Evolutionary conservation across 371 early-diverging fungal genomes (phyloP).

Genomic region (Rhizopus delemar): DNA sequence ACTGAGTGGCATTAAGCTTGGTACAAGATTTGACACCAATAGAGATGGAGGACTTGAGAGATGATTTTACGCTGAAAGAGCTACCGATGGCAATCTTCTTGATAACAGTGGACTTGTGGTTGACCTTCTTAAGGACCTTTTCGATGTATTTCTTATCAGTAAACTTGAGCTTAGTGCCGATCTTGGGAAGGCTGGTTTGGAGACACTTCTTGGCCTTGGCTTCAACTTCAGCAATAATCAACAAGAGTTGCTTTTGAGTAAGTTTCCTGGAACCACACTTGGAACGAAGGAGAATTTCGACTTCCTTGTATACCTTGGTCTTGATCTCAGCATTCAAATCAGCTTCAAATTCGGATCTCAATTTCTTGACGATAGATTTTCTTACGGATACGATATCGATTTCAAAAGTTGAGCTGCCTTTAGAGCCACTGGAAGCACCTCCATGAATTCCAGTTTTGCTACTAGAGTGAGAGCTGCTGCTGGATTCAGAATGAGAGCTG

Average conservation of each 20-base stretch:
- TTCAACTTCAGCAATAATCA: conserved; percentile 26
- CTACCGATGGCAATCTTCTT: conserved; percentile 8
- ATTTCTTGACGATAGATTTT: conserved; percentile 24
- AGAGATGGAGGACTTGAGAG: neutral
- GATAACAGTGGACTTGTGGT: conserved; percentile 9
- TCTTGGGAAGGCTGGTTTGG: conserved; percentile 26
- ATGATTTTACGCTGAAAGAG: neutral
- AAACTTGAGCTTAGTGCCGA: conserved; percentile 16
- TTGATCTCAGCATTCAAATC: conserved; percentile 18
- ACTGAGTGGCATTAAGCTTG: conserved; percentile 15
- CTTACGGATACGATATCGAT: no score
- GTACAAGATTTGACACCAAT: conserved; percentile 12
- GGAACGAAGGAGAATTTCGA: conserved; percentile 23
- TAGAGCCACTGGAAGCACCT: no score
- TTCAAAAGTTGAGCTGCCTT: no score
- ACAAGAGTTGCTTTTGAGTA: conserved; percentile 24
- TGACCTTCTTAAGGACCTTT: conserved; percentile 22
- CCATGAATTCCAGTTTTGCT: no score
- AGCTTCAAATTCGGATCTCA: conserved; percentile 16
- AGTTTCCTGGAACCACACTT: conserved; percentile 9
- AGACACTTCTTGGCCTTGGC: conserved; percentile 24
- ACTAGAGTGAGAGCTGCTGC: no score
- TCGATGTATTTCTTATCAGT: conserved; percentile 22
- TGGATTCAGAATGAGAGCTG: no score
- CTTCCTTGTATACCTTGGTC: conserved; percentile 22